Base-by-base conservation (phyloP, 306 rosid genomes). In the Rubus idaeus region DNA sequence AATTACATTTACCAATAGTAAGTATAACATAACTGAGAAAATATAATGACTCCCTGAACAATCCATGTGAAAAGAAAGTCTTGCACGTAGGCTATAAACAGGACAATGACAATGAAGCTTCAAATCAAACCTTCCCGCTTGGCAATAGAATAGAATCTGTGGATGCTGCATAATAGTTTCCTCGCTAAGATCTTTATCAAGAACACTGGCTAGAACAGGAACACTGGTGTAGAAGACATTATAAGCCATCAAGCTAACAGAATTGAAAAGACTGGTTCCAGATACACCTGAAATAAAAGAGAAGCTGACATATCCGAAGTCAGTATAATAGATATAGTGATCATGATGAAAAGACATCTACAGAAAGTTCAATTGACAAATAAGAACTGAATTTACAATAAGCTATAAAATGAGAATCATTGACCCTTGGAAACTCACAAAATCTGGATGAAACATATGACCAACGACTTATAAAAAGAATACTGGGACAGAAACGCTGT, bases 161-260 rank as follows among this genome's bases (percentile, higher is more conserved):
- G 99, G 99, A 88, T 96, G 98, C 86, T 91, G 98, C 96, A 96
- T 90, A 74, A 96, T 91, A 50, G 99, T 92, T 88, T 96, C 93
- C 85, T 96, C 99, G 71, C 84, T 74, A 76, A 96, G 98, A 91
- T 96, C 99, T 87, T 96, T 92, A 88, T 96, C 99, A 81, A 96
- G 97, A 75, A 87, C 96, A 18, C 99, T 90, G 79, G 86, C 97
- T 77, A 92, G 88, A 81, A 95, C 97, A 70, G 99, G 99, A 77
- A 95, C 83, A 81, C 99, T 95, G 10, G 99, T 95, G 88, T 92
- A 96, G 90, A 96, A 91, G 84, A 96, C 99, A 88, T 96, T 96
- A 82, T 96, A 96, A 76, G 99, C 99, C 99, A 96, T 96, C 94
- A 96, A 86, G 89, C 99, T 96, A 66, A 96, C 96, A 75, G 99